Percentiles rank a stretch among this genome's conserved stretches.
Conservation (phyloP, 2,329 filamentous ascomycete genomes). For the Apiospora saccharicola region DNA sequence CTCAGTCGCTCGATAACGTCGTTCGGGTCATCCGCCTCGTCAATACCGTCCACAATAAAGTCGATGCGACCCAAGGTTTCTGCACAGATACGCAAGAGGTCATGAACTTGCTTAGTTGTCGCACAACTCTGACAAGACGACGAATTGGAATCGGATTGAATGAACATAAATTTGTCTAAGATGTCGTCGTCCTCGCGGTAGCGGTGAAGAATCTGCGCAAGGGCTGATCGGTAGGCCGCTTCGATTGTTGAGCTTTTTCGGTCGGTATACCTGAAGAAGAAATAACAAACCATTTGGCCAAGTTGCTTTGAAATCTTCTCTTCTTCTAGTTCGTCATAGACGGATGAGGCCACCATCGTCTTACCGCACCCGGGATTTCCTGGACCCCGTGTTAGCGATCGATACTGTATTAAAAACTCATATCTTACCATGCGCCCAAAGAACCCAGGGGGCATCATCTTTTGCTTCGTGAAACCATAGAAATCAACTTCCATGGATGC, state of each 20-base stretch:
- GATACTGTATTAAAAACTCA: no score
- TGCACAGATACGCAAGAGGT: neutral
- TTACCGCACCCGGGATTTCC: neutral
- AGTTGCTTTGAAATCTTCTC: neutral
- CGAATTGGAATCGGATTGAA: neutral
- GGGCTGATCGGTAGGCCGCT: neutral
- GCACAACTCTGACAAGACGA: neutral
- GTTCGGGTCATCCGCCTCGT: neutral
- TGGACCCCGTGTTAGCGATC: no score
- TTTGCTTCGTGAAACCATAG: neutral
- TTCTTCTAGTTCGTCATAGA: neutral
- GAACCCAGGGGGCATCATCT: neutral
- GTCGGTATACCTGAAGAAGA: neutral
- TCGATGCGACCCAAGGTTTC: neutral
- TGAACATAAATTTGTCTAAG: neutral
- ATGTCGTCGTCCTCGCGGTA: neutral
- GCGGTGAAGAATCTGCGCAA: neutral
- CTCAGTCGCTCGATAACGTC: neutral
- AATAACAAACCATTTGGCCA: neutral
- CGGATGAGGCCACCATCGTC: neutral
- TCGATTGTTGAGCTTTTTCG: neutral
- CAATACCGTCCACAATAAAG: neutral
- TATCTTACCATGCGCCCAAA: neutral
- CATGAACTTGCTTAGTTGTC: neutral
- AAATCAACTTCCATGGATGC: neutral